Conservation (phyloP, 495 filamentous ascomycete species). For the Evernia prunastri region DNA sequence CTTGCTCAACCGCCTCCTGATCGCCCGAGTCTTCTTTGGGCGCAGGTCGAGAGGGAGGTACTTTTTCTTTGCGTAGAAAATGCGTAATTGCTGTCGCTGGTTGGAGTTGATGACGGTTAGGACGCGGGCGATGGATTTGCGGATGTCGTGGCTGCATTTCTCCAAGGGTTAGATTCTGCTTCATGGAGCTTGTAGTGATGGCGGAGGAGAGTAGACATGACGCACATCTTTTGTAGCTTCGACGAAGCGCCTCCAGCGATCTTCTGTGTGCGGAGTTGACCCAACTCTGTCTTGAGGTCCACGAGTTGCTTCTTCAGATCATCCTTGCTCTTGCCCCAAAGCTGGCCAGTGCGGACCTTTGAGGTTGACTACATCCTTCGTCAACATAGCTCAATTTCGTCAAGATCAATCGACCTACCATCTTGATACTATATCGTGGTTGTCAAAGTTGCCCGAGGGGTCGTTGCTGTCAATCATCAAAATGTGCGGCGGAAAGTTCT, state of each 20-base stretch:
- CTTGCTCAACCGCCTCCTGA: slow-evolving; percentile 84
- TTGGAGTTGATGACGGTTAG: slow-evolving; percentile 99
- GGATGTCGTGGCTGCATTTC: slow-evolving; percentile 79
- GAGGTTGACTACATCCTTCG: slow-evolving; percentile 58
- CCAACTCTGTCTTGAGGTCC: slow-evolving; percentile 90
- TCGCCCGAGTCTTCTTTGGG: slow-evolving; percentile 91
- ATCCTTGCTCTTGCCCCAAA: slow-evolving; percentile 99
- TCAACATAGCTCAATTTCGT: slow-evolving; percentile 24
- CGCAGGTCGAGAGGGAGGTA: slow-evolving; percentile 95
- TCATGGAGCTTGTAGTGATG: neutral
- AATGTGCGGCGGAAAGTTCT: slow-evolving; percentile 19
- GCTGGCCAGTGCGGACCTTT: slow-evolving; percentile 89
- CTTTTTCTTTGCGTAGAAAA: slow-evolving; percentile 99
- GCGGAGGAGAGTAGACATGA: neutral
- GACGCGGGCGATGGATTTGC: slow-evolving; percentile 97
- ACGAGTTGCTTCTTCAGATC: slow-evolving; percentile 89
- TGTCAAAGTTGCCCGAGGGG: slow-evolving; percentile 11
- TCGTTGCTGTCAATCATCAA: slow-evolving; percentile 8
- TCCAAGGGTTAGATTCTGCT: slow-evolving; percentile 7
- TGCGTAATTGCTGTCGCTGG: slow-evolving; percentile 91
- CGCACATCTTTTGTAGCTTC: slow-evolving; percentile 95
- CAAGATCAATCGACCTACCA: slow-evolving; percentile 17
- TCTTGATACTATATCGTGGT: slow-evolving; percentile 18
- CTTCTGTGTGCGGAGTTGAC: slow-evolving; percentile 92
- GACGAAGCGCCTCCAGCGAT: slow-evolving; percentile 83